A percentile compares a stretch with the other conserved stretches of the same genome.
Conservation (phyloP, 352 stramenopile species). For the Pythium folliculosum region DNA sequence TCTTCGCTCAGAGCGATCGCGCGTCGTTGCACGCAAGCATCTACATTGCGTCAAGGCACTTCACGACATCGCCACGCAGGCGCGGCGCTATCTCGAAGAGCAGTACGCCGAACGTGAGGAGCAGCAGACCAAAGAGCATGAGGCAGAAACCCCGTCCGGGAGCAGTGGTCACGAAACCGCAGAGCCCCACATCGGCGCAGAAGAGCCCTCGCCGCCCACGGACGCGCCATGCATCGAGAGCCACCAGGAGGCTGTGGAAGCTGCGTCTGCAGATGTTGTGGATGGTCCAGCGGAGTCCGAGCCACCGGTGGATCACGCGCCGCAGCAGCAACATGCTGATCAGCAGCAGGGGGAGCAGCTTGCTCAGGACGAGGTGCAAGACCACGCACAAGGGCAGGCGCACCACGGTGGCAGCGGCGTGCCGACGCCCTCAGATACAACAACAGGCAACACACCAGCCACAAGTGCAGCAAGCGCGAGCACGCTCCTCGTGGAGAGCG, state of each 20-base stretch:
- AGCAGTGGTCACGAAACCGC: neutral
- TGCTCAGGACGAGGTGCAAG: neutral
- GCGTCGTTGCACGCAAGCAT: conserved; percentile 49
- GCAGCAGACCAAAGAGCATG: neutral
- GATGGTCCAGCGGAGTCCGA: neutral
- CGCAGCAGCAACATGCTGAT: neutral
- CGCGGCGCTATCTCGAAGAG: conserved; percentile 30
- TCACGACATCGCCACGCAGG: conserved; percentile 44
- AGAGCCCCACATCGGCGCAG: neutral
- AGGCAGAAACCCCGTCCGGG: neutral
- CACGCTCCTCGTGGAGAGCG: conserved; percentile 13
- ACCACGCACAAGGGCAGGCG: neutral
- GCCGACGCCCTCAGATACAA: too few species aligned
- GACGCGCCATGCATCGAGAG: too few species aligned
- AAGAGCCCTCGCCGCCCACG: neutral
- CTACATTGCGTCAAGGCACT: conserved; percentile 50
- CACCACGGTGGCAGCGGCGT: neutral
- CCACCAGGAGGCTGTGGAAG: too few species aligned
- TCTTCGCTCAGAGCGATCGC: conserved; percentile 45
- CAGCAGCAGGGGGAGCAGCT: too few species aligned
- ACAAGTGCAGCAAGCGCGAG: too few species aligned
- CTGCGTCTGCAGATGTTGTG: neutral
- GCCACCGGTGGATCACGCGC: neutral
- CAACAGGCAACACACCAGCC: too few species aligned
- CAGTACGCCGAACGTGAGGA: conserved; percentile 16